Conservation (phyloP, 345 rosid genomes). For the Eucalyptus cloeziana region DNA sequence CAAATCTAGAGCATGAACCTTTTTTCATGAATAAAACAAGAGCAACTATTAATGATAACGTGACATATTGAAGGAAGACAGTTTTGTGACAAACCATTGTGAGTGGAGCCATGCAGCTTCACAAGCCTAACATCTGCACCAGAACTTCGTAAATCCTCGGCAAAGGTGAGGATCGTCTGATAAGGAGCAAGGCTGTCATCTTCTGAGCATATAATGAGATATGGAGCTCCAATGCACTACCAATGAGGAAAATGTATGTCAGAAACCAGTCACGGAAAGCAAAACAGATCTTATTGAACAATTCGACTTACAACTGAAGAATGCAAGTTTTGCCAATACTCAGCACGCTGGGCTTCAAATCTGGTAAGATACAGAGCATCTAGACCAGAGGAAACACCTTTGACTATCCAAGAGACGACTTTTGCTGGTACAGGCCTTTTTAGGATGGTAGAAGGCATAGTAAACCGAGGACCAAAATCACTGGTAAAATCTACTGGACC, state of each 20-base stretch:
- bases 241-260: not conserved
- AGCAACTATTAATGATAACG: not conserved
- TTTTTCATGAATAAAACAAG: not conserved
- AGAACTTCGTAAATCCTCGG: constrained; percentile 39
- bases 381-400: constrained; percentile 65
- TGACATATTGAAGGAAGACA: not conserved
- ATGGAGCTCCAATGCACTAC: constrained; percentile 77
- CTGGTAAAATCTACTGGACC: constrained; percentile 80
- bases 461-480: constrained; percentile 60
- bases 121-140: constrained; percentile 83
- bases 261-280: not conserved
- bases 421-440: constrained; percentile 63
- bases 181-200: constrained; percentile 63
- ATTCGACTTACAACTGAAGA: constrained; percentile 60
- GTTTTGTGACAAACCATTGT: constrained; percentile 42
- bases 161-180: constrained; percentile 40
- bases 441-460: constrained; percentile 53
- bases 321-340: constrained; percentile 78
- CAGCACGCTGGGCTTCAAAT: constrained; percentile 73
- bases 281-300: not conserved
- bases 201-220: constrained; percentile 75
- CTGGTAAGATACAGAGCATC: constrained; percentile 80
- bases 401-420: constrained; percentile 68
- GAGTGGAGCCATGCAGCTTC: constrained; percentile 66
- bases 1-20: not conserved